phyloP scores from a whole-genome alignment of 2,329 filamentous ascomycete species.

The Scedosporium aurantiacum region DNA sequence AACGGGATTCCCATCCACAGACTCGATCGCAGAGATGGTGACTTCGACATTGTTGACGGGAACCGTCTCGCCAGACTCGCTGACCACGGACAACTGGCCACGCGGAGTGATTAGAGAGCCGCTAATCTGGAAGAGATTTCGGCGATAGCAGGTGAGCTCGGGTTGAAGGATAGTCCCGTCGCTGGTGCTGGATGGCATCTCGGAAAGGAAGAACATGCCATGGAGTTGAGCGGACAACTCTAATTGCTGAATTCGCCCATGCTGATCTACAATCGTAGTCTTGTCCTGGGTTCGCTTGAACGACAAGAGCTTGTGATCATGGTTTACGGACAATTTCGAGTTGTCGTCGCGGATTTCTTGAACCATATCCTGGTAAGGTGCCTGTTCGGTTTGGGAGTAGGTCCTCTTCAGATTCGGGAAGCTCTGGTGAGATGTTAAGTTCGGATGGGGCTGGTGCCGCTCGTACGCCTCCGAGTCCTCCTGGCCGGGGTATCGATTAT shows the following conservation, averaged over 20 bases:
- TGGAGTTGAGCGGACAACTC: conserved; percentile 64
- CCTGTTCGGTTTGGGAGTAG: conserved; percentile 44
- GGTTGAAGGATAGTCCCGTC: conserved; percentile 53
- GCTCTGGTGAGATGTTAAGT: conserved; percentile 37
- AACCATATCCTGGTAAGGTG: conserved; percentile 48
- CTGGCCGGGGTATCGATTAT: conserved; percentile 38
- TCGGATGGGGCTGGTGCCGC: conserved; percentile 34
- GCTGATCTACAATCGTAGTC: conserved; percentile 47
- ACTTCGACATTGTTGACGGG: conserved; percentile 76
- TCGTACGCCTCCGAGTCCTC: conserved; percentile 45
- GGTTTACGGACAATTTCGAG: conserved; percentile 44
- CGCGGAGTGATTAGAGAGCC: conserved; percentile 75
- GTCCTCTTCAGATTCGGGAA: conserved; percentile 46
- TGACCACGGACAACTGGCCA: conserved; percentile 67
- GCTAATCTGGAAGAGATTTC: conserved; percentile 93
- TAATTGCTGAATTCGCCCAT: conserved; percentile 49
- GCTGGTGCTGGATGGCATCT: conserved; percentile 55
- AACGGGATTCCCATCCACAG: conserved; percentile 82
- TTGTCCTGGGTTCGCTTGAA: conserved; percentile 49
- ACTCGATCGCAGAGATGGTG: conserved; percentile 84
- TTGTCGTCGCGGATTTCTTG: conserved; percentile 49
- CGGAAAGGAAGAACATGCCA: conserved; percentile 81
- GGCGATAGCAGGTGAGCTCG: conserved; percentile 89
- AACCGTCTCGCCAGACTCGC: conserved; percentile 73
- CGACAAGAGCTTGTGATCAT: conserved; percentile 50